A percentile compares a stretch with the other conserved stretches of the same genome.
Conservation (phyloP, 352 stramenopile species). For the Pythium myriotylum region DNA sequence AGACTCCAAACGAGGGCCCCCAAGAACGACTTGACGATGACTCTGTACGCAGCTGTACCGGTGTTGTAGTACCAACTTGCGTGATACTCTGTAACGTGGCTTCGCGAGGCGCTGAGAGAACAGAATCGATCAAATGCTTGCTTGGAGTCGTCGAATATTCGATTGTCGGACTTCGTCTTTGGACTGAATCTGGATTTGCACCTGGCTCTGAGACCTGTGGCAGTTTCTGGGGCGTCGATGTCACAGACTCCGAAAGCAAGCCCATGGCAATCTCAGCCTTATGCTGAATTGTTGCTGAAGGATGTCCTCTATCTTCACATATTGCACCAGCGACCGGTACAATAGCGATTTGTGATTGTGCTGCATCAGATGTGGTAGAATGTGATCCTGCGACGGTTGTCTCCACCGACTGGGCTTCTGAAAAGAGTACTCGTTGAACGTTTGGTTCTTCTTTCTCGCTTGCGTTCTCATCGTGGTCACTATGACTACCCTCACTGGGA, state of each 20-base stretch:
- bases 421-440: neutral
- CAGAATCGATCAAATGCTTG: conserved; percentile 21
- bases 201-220: too few species aligned
- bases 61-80: neutral
- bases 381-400: neutral
- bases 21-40: conserved; percentile 31
- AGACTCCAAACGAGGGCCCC: conserved; percentile 54
- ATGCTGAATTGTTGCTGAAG: too few species aligned
- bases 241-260: too few species aligned
- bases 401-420: neutral
- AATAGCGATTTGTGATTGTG: too few species aligned
- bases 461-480: too few species aligned
- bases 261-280: too few species aligned
- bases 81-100: conserved; percentile 10
- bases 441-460: neutral
- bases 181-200: too few species aligned
- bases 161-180: neutral
- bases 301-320: too few species aligned
- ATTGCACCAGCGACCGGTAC: too few species aligned
- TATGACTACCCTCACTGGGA: too few species aligned
- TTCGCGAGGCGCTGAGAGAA: conserved; percentile 14
- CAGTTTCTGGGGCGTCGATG: neutral
- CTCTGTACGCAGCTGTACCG: neutral
- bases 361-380: too few species aligned
- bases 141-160: conserved; percentile 16